These are phyloP conservation scores for Beauveria asiatica DNA, from an alignment of 2,329 filamentous ascomycete species.

Conservation along the genomic window DNA sequence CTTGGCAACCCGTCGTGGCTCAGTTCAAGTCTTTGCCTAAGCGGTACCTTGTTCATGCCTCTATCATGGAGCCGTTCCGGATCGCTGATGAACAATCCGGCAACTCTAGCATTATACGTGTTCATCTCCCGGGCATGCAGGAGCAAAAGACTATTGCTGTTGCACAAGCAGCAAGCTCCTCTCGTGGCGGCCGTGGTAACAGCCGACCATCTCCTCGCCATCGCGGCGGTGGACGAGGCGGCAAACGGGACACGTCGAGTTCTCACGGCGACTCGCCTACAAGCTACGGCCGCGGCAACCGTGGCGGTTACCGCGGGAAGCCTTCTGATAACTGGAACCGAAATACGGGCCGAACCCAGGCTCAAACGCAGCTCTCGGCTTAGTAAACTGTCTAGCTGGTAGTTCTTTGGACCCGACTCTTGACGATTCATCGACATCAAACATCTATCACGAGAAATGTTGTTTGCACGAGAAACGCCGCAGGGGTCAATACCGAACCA, in stretches of 20 bases:
- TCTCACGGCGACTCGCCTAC: slow-evolving; percentile 20
- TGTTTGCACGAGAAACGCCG: not conserved
- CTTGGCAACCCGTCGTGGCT: slow-evolving; percentile 52
- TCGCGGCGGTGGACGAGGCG: slow-evolving; percentile 23
- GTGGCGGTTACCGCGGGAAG: slow-evolving; percentile 32
- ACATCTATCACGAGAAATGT: not conserved
- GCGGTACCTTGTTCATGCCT: slow-evolving; percentile 36
- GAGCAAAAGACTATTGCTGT: slow-evolving; percentile 30
- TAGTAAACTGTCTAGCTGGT: slow-evolving; percentile 5
- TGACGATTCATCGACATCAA: not conserved
- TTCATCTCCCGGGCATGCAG: slow-evolving; percentile 34
- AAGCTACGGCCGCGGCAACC: slow-evolving; percentile 24
- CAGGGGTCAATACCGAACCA: not conserved
- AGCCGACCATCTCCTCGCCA: slow-evolving; percentile 21
- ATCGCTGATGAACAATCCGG: slow-evolving; percentile 25
- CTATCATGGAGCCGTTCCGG: slow-evolving; percentile 27
- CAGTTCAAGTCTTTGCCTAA: slow-evolving; percentile 47
- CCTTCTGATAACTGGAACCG: slow-evolving; percentile 35
- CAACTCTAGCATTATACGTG: slow-evolving; percentile 28
- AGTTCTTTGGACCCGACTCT: not conserved
- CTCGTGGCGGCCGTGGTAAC: slow-evolving; percentile 23
- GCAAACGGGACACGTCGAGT: slow-evolving; percentile 26
- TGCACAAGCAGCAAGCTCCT: slow-evolving; percentile 22
- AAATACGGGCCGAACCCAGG: slow-evolving; percentile 5
- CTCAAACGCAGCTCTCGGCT: slow-evolving; percentile 18